A percentile compares a stretch with the other conserved stretches of the same genome.
Conservation (phyloP, 73 alveolate species). For the Effrenium voratum region DNA sequence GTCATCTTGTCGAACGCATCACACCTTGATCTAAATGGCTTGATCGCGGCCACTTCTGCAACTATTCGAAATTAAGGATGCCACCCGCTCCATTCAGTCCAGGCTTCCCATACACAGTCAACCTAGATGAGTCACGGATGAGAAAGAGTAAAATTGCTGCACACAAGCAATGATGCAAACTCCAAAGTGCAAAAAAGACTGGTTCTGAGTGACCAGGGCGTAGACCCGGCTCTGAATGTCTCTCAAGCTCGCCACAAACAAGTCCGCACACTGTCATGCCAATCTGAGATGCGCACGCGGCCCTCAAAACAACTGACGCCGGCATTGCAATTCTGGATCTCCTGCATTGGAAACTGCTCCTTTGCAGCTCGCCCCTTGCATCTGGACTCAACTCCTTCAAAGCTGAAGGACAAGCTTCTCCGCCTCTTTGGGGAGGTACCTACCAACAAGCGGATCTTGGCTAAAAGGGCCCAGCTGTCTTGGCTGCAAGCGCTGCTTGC, state of each 20-base stretch:
- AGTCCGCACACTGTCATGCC: too few relatives aligned
- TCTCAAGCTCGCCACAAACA: too few relatives aligned
- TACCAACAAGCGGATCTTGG: too few relatives aligned
- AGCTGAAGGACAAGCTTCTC: conserved; percentile 45
- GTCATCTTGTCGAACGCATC: conserved; percentile 63
- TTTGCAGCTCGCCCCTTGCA: background rate
- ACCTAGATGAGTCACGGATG: too few relatives aligned
- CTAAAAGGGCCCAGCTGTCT: too few relatives aligned
- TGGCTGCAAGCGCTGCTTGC: too few relatives aligned
- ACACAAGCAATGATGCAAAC: too few relatives aligned
- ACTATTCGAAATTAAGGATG: background rate
- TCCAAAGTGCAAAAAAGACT: too few relatives aligned
- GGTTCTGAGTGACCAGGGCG: too few relatives aligned
- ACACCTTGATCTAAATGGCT: conserved; percentile 31
- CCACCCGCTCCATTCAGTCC: conserved; percentile 58
- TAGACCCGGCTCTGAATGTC: too few relatives aligned
- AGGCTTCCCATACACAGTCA: conserved; percentile 79
- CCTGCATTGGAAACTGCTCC: background rate
- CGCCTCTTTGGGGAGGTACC: conserved; percentile 72
- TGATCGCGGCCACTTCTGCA: background rate
- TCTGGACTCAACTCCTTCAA: conserved; percentile 1
- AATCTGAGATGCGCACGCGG: conserved; percentile 9
- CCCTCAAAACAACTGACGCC: conserved; percentile 84
- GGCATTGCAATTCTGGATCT: conserved; percentile 51
- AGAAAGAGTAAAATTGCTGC: too few relatives aligned